Percentiles rank a stretch among this genome's conserved stretches.
Conservation (phyloP, 768 basidiomycete species). For the Collybiopsis luxurians region DNA sequence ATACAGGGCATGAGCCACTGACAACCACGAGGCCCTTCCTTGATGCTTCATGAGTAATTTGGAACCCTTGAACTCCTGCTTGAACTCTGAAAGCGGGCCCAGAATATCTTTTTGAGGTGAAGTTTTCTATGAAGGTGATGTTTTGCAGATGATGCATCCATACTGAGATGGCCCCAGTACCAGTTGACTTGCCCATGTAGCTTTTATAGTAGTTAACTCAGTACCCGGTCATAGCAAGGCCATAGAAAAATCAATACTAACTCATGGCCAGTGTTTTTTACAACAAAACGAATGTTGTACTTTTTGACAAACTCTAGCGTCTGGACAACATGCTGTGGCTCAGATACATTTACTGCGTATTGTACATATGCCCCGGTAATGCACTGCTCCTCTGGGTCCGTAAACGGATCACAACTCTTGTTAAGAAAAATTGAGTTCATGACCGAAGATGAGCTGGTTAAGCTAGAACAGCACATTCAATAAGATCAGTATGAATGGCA, state of each 20-base stretch:
- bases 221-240: too few species aligned
- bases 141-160: constrained; percentile 9
- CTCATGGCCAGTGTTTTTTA: constrained; percentile 11
- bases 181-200: constrained; percentile 8
- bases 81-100: constrained; percentile 8
- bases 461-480: neutral
- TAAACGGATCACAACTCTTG: constrained; percentile 10
- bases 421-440: constrained; percentile 8
- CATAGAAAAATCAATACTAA: too few species aligned
- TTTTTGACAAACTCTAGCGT: constrained; percentile 3
- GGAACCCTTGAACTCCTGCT: constrained; percentile 7
- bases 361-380: constrained; percentile 6
- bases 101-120: constrained; percentile 2
- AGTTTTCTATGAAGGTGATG: neutral
- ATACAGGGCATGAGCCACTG: constrained; percentile 6
- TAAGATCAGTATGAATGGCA: neutral
- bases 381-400: neutral
- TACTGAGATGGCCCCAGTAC: constrained; percentile 2
- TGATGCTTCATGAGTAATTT: neutral
- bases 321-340: constrained; percentile 2
- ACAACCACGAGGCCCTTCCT: constrained; percentile 4
- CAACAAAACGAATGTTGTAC: constrained; percentile 9
- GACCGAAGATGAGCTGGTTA: constrained; percentile 5
- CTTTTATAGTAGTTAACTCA: too few species aligned
- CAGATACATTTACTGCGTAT: constrained; percentile 6